These are phyloP conservation scores for Coemansia sp. DNA, from an alignment of 192 early-diverging fungal genomes.

Conservation along the genomic window DNA sequence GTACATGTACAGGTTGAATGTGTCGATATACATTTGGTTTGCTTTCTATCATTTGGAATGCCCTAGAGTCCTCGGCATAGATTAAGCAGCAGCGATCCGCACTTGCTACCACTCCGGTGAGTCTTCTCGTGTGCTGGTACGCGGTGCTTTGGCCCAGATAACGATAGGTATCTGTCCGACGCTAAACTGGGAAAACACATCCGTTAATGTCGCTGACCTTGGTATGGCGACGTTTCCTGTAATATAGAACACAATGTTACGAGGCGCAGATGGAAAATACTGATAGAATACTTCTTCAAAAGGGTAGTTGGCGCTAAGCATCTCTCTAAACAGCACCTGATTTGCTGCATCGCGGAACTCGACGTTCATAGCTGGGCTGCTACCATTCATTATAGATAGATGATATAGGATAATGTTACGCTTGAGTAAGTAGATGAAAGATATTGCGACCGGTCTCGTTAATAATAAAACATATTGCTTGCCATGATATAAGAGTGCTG, in stretches of 20 bases:
- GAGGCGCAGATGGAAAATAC: conserved; percentile 37
- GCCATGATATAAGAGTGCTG: too few relatives aligned
- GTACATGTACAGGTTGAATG: too few relatives aligned
- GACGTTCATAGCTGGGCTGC: conserved; percentile 27
- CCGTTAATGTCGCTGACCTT: conserved; percentile 11
- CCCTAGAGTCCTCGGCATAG: too few relatives aligned
- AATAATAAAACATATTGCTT: too few relatives aligned
- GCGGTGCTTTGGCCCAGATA: conserved; percentile 32
- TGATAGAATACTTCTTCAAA: conserved; percentile 43
- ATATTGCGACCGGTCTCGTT: too few relatives aligned
- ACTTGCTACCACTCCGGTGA: conserved; percentile 30
- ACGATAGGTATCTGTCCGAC: conserved; percentile 17
- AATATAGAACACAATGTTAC: conserved; percentile 35
- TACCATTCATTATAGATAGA: too few relatives aligned
- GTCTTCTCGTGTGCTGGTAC: conserved; percentile 2
- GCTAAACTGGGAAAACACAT: conserved; percentile 11
- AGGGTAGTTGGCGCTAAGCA: conserved; percentile 29
- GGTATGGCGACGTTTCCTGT: conserved; percentile 28
- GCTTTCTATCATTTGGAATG: too few relatives aligned
- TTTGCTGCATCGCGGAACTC: conserved; percentile 46
- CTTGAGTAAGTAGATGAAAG: too few relatives aligned
- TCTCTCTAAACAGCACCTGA: conserved; percentile 32
- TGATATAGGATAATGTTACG: too few relatives aligned
- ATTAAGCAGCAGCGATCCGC: too few relatives aligned
- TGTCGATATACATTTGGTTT: too few relatives aligned